Evolutionary conservation across 805 yeast species (phyloP).

Genomic region (Saturnispora sanitii): DNA sequence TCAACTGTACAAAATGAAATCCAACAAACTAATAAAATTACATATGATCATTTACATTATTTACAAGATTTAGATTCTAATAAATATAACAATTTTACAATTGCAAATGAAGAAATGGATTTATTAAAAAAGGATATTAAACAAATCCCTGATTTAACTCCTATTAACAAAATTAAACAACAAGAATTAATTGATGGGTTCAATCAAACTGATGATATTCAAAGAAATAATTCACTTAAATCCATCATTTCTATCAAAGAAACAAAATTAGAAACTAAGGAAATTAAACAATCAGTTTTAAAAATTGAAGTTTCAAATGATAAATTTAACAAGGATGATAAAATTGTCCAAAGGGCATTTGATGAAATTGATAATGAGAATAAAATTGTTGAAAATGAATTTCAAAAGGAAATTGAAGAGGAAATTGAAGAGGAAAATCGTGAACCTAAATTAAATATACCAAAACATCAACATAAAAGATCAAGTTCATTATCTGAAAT

Average conservation of each 20-base stretch:
- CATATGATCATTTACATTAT: slow-evolving; percentile 24
- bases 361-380: slow-evolving; percentile 2
- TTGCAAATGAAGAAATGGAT: slow-evolving; percentile 10
- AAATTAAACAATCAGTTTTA: slow-evolving; percentile 12
- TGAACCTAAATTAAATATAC: neutral
- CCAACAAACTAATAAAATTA: slow-evolving; percentile 8
- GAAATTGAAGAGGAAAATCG: neutral
- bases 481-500: slow-evolving; percentile 15
- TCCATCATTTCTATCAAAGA: slow-evolving; percentile 24
- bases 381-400: neutral
- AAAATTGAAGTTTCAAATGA: slow-evolving; percentile 17
- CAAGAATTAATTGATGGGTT: slow-evolving; percentile 18
- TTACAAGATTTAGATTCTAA: slow-evolving; percentile 19
- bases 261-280: slow-evolving; percentile 19
- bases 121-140: slow-evolving; percentile 13
- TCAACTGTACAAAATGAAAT: too few relatives aligned
- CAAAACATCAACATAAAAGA: slow-evolving; percentile 6
- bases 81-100: slow-evolving; percentile 11
- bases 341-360: slow-evolving; percentile 11
- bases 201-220: slow-evolving; percentile 14
- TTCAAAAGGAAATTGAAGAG: too few relatives aligned
- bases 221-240: slow-evolving; percentile 22
- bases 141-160: slow-evolving; percentile 10
- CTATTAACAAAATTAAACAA: slow-evolving; percentile 2
- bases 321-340: slow-evolving; percentile 18